Evolutionary conservation across 2,329 filamentous ascomycete genomes (phyloP).

Genomic region (Trichoderma breve): DNA sequence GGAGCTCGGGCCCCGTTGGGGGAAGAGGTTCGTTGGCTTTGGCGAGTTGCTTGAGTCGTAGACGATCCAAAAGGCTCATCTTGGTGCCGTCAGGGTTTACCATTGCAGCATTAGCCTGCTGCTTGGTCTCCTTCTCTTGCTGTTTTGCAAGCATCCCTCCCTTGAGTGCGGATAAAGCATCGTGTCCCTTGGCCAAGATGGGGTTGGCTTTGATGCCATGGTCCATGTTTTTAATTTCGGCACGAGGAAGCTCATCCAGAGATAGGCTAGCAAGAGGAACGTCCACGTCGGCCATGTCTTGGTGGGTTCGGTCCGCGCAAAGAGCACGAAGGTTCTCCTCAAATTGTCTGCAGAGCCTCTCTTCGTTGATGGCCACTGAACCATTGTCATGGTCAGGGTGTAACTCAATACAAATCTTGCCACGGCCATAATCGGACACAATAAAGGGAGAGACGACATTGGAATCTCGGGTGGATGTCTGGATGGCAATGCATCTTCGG

Average conservation of each 20-base stretch:
- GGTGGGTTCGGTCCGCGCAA: conserved; percentile 40
- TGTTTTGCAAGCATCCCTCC: conserved; percentile 55
- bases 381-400: conserved; percentile 33
- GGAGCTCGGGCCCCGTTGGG: conserved; percentile 55
- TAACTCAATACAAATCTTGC: conserved; percentile 59
- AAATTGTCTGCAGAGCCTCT: conserved; percentile 54
- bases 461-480: conserved; percentile 38
- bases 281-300: conserved; percentile 34
- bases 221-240: conserved; percentile 34
- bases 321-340: conserved; percentile 47
- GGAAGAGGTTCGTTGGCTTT: conserved; percentile 56
- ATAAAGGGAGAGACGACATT: conserved; percentile 39
- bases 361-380: conserved; percentile 46
- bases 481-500: conserved; percentile 64
- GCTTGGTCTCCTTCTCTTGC: conserved; percentile 43
- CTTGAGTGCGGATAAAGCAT: conserved; percentile 67
- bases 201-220: conserved; percentile 48
- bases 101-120: conserved; percentile 33
- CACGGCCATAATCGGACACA: conserved; percentile 52
- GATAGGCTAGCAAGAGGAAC: conserved; percentile 55
- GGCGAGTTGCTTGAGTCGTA: conserved; percentile 67
- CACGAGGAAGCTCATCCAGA: conserved; percentile 44
- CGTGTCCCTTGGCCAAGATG: conserved; percentile 63
- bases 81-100: conserved; percentile 47
- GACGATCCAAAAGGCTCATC: conserved; percentile 71